Evolutionary conservation across 805 yeast genomes (phyloP).

Genomic region (Candida insectalens): DNA sequence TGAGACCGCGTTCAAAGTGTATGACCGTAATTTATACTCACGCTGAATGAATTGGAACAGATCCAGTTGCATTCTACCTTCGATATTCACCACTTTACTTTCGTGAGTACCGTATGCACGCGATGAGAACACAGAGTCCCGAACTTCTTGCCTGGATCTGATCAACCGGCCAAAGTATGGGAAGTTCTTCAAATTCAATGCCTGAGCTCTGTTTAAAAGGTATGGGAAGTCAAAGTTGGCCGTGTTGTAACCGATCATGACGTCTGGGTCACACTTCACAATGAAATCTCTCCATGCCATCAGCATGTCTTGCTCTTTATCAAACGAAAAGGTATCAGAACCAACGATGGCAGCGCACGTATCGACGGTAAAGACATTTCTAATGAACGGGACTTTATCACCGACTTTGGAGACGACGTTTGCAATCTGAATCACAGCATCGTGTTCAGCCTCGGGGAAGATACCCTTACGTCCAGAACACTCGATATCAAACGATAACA

Average conservation of each 20-base stretch:
- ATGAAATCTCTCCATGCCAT: conserved; percentile 81
- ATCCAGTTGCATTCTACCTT: conserved; percentile 94
- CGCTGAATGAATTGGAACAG: conserved; percentile 86
- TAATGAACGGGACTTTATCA: conserved; percentile 75
- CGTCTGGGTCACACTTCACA: conserved; percentile 84
- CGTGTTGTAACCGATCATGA: conserved; percentile 91
- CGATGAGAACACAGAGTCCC: conserved; percentile 79
- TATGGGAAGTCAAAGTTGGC: conserved; percentile 95
- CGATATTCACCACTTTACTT: conserved; percentile 82
- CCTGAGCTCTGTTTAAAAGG: conserved; percentile 74
- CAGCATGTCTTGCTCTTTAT: conserved; percentile 74
- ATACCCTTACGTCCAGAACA: conserved; percentile 97
- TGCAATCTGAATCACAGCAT: conserved; percentile 95
- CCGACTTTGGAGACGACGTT: conserved; percentile 85
- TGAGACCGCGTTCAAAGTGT: conserved; percentile 90
- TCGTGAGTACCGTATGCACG: conserved; percentile 96
- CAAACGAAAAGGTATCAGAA: conserved; percentile 71
- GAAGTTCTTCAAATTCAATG: conserved; percentile 54
- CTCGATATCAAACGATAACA: conserved; percentile 92
- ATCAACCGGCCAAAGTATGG: conserved; percentile 81
- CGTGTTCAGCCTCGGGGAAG: conserved; percentile 90
- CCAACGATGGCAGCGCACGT: conserved; percentile 93
- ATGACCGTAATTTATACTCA: conserved; percentile 89
- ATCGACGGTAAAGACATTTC: conserved; percentile 90
- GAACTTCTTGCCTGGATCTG: conserved; percentile 62